A percentile compares a stretch with the other conserved stretches of the same genome.
These are phyloP conservation scores for Lachancea nothofagi DNA, from an alignment of 805 yeast genomes.

Conservation along the genomic window DNA sequence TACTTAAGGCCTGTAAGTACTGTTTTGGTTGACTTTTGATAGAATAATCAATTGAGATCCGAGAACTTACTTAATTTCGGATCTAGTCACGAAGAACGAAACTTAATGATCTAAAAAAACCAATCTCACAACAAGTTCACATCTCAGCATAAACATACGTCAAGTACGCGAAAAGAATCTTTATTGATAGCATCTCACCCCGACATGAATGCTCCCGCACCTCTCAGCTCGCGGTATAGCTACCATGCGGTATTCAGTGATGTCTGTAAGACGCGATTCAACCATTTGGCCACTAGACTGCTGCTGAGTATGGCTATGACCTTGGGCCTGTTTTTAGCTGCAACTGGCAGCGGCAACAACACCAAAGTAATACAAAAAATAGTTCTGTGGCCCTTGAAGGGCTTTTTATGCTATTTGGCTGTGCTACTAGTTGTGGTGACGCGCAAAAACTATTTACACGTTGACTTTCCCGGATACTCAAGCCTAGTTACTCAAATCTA, in stretches of 20 bases:
- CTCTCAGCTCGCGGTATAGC: slow-evolving; percentile 25
- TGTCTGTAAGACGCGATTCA: slow-evolving; percentile 38
- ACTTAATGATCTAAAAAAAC: background rate
- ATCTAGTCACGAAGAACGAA: no score
- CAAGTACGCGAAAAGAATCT: no score
- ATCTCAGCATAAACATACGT: no score
- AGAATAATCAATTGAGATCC: background rate
- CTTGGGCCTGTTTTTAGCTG: slow-evolving; percentile 23
- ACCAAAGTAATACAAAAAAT: slow-evolving; percentile 24
- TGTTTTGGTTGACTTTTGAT: background rate
- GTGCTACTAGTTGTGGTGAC: slow-evolving; percentile 34
- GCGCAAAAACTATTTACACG: slow-evolving; percentile 39
- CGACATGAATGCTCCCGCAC: background rate
- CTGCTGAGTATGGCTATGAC: slow-evolving; percentile 29
- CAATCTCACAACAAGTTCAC: background rate
- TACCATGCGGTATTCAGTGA: slow-evolving; percentile 38
- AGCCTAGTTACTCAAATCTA: slow-evolving; percentile 19
- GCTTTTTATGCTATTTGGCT: slow-evolving; percentile 26
- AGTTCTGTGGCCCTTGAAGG: slow-evolving; percentile 25
- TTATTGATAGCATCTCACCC: background rate
- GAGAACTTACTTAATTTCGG: no score
- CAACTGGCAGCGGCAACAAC: slow-evolving; percentile 16
- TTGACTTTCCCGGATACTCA: slow-evolving; percentile 29
- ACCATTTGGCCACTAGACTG: slow-evolving; percentile 35
- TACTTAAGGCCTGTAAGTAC: no score